These are phyloP conservation scores for Diaporthe sp. DNA, from an alignment of 2,329 filamentous ascomycete genomes.

Conservation along the genomic window DNA sequence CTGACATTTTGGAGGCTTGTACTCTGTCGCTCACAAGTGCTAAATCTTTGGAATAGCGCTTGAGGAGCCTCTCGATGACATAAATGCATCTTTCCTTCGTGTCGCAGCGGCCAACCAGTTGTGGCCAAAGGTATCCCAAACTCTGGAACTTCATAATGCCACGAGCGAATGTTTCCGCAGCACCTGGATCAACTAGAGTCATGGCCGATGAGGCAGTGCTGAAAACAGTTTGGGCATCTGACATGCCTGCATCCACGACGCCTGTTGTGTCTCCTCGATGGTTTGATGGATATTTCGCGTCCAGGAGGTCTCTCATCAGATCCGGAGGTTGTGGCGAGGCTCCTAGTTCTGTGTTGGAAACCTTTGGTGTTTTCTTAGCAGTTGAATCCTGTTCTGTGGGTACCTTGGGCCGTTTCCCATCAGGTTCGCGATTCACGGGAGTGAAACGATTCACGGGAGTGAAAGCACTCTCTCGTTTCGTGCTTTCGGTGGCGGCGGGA, in stretches of 20 bases:
- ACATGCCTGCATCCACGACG: no score
- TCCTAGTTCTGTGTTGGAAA: not conserved
- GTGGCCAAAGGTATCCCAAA: conserved; percentile 31
- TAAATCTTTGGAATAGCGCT: conserved; percentile 26
- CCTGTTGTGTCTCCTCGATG: accelerated
- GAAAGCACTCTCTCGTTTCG: no score
- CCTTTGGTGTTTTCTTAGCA: not conserved
- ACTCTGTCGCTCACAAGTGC: not conserved
- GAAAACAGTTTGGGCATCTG: not conserved
- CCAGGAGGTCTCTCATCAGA: not conserved
- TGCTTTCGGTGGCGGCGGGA: no score
- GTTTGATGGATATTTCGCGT: not conserved
- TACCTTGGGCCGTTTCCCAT: no score
- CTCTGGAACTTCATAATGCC: not conserved
- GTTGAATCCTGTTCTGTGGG: no score
- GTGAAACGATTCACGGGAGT: no score
- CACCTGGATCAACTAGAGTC: not conserved
- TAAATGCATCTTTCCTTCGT: not conserved
- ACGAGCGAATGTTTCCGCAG: not conserved
- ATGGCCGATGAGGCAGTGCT: not conserved
- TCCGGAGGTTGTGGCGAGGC: not conserved
- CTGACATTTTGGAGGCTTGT: not conserved
- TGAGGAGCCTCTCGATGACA: conserved; percentile 10
- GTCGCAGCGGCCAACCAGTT: not conserved
- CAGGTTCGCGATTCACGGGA: no score